Evolutionary conservation across 495 filamentous ascomycete genomes (phyloP).

Genomic region (Aspergillus bridgeri): DNA sequence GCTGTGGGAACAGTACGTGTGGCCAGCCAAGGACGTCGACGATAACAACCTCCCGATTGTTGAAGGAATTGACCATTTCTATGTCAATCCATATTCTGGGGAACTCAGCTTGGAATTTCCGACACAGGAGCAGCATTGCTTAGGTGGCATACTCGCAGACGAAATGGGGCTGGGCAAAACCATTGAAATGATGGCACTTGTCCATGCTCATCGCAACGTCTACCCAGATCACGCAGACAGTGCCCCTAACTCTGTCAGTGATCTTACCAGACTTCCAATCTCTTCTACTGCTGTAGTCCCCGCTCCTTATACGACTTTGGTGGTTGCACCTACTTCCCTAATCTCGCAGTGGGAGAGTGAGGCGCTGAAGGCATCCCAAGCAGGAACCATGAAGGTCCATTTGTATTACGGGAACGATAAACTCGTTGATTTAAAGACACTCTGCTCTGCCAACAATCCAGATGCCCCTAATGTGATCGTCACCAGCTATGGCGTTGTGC

Average conservation of each 20-base stretch:
- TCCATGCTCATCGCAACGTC: constrained; percentile 69
- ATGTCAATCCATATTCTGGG: constrained; percentile 94
- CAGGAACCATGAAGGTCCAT: constrained; percentile 75
- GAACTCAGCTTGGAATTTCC: constrained; percentile 93
- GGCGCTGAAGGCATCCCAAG: constrained; percentile 78
- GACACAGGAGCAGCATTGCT: constrained; percentile 87
- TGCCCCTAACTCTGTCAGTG: constrained; percentile 44
- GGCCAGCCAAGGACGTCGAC: constrained; percentile 85
- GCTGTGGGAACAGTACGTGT: constrained; percentile 92
- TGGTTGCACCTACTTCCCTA: constrained; percentile 91
- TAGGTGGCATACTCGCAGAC: constrained; percentile 91
- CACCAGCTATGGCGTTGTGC: constrained; percentile 89
- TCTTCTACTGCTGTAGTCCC: constrained; percentile 50
- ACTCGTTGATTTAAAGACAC: constrained; percentile 63
- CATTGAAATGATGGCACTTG: constrained; percentile 93
- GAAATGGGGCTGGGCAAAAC: constrained; percentile 93
- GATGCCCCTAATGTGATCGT: constrained; percentile 86
- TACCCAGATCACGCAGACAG: constrained; percentile 48
- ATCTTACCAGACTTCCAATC: constrained; percentile 56
- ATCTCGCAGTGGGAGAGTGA: constrained; percentile 96
- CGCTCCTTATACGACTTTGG: constrained; percentile 87
- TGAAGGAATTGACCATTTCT: constrained; percentile 67
- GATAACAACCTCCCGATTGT: constrained; percentile 67
- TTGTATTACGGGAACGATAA: constrained; percentile 93
- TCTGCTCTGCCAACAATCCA: constrained; percentile 74